Base-by-base conservation (phyloP, 1,284 basidiomycete genomes). In the Ustilago cynodontis region DNA sequence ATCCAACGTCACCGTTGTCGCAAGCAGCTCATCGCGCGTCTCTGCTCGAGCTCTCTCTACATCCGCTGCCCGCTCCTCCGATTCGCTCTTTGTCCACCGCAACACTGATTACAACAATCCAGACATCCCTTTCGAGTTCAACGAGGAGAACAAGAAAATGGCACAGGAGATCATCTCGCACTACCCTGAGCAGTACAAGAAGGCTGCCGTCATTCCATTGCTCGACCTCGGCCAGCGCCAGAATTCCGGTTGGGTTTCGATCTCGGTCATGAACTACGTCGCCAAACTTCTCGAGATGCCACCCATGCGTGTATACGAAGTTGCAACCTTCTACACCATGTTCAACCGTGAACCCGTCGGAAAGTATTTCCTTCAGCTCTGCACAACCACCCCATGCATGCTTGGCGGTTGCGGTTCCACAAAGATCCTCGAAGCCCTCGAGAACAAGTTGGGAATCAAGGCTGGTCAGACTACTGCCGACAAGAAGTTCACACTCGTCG, bases 301-400 rank as follows among this genome's bases (percentile, higher is more conserved):
- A 9, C 93, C 94, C 61, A 99, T 99, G 97, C 92, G 96, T 20
- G 97, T 99, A 7, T 99, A 99, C 87, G 97, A 99, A 88, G 97
- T 99, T 58, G 96, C 97, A 14, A 97, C 95, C 13, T 99, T 99
- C 88, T 99, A 99, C 88, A 99, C 96, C 79, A 98, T 99, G 96
- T 98, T 82, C 68, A 83, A 85, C 78, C 79, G 81, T 56, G 95
- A 97, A 87, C 97, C 96, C 8, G 94, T 98, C 68, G 96, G 95
- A 60, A 89, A 93, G 84, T 90, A 97, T 87, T 98, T 99, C 85
- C 91, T 99, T 33, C 96, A 99, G 88, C 93, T 99, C 65, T 99
- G 97, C 90, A 99, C 97, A 43, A 99, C 96, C 41, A 99, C 97
- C 11, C 96, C 96, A 20, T 99, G 97, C 89, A 95, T 96, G 92